Conservation (phyloP, 1,284 basidiomycete species). For the Peniophora sp. region DNA sequence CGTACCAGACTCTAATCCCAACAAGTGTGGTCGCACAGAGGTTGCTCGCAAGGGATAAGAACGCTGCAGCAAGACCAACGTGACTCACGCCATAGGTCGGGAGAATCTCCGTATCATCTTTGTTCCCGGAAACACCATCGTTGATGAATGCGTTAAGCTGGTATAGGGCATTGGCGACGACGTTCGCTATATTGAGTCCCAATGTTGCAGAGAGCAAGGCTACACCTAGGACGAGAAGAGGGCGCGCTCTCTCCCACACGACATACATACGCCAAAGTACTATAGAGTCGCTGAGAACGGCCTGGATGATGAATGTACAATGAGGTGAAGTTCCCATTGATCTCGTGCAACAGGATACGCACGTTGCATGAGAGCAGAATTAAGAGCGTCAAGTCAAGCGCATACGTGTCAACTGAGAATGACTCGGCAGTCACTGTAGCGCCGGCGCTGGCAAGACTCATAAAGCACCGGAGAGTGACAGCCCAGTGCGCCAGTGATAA, state of each 20-base stretch:
- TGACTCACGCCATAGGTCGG: not conserved
- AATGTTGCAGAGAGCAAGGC: not conserved
- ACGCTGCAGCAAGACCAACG: not conserved
- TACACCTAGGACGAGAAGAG: not conserved
- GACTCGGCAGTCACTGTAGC: too few relatives aligned
- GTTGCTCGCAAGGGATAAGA: not conserved
- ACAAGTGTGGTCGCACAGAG: not conserved
- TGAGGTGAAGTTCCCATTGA: not conserved
- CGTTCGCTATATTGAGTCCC: not conserved
- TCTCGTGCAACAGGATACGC: not conserved
- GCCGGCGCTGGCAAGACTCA: too few relatives aligned
- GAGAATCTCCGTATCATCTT: not conserved
- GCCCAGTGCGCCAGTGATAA: too few relatives aligned
- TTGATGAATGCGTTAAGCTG: not conserved
- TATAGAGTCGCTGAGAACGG: not conserved
- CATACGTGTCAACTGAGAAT: too few relatives aligned
- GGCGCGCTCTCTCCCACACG: not conserved
- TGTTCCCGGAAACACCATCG: not conserved
- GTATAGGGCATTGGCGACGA: not conserved
- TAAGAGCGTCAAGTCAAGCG: too few relatives aligned
- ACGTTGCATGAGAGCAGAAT: not conserved
- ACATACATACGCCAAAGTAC: not conserved
- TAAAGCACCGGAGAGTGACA: too few relatives aligned
- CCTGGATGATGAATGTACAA: not conserved
- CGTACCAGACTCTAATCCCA: not conserved